Base-by-base conservation (phyloP, 2,329 filamentous ascomycete genomes). In the Botrytis aclada region DNA sequence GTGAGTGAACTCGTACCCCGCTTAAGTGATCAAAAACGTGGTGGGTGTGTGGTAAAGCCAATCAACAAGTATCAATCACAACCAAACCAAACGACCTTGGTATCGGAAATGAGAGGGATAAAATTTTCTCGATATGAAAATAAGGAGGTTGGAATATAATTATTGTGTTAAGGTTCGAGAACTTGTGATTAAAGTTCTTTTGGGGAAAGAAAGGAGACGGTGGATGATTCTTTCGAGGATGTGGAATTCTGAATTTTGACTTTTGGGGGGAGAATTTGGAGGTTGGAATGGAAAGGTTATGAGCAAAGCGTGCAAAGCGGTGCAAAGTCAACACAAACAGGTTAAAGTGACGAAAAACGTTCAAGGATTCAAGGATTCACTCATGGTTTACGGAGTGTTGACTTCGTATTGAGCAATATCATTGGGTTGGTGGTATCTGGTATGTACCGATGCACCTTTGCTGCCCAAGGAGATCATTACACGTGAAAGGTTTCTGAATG, bases 41-140 rank as follows among this genome's bases (percentile, higher is more conserved):
- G 63, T 64, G 41, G 62, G 62, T 25, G 41, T 51, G 34, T 37
- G 29, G 22, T 43, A 20, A 54, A 43, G 9, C 43, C 29, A 70
- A 63, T 22, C 29, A 58, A 69, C 37, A 60, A 34, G 8, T 22
- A 56, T n/a, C 47, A 34, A 22, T 60, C 16, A 60, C 1, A 58
- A 25, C n/a, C n/a, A 61, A 37, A 16, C 8, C 9, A n/a, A 58
- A 43, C 34, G 43, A 41, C 60, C 34, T n/a, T 41, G 43, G 7
- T n/a, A 25, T 32, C 60, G 34, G 69, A 56, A 34, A 43, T 34
- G 69, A 65, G 10, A 34, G 20, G 22, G 12, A 18, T 20, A n/a
- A 67, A 60, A 39, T 67, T 67, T 67, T 58, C 62, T 67, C 62
- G 29, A 47, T 47, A 20, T 45, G 22, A 66, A 56, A 69, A 70